Base-by-base conservation (phyloP, 83 land plant species). In the Thuja plicata region DNA sequence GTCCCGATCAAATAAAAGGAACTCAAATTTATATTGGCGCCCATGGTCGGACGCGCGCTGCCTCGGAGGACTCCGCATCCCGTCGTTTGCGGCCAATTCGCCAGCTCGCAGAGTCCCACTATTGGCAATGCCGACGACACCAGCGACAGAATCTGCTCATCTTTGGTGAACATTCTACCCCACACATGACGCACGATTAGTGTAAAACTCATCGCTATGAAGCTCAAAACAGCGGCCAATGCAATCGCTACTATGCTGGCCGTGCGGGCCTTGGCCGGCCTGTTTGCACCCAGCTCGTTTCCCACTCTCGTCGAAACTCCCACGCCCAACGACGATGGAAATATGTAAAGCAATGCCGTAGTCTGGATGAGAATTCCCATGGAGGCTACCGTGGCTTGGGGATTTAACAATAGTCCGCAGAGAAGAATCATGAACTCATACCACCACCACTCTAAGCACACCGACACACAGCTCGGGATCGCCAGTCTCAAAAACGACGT, bases 391-490 rank as follows among this genome's bases (percentile, higher is more conserved):
- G 93, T 70, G 24, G 90, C 54, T n/a, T 57, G 45, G n/a, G 96
- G 91, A 89, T 93, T 79, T 45, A 71, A 21, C 1, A 95, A 81
- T 4, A 95, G 90, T 7, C 94, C 96, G 62, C 92, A 95, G 43
- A 93, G 88, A 37, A 95, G 50, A 70, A 94, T 91, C 94, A 94
- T 93, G 62, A 94, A 57, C 88, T 94, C 96, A 86, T 94, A 94
- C 96, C 96, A 94, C 96, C 94, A 95, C 95, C 95, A 95, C 85
- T 95, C 96, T 35, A 95, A 91, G 87, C 95, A 95, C 46, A 95
- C 95, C 70, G 96, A 93, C 5, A 88, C 88, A 73, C 95, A 93
- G 91, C 96, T 95, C 3, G 96, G 96, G 5, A 77, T 86, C 1
- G 95, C 93, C 2, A 93, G 93, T 15, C 71, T 48, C 10, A 92